Evolutionary conservation across 495 filamentous ascomycete species (phyloP), one percentile per base, ranked within the genome.

Genomic region (Wilcoxina mikolae): DNA sequence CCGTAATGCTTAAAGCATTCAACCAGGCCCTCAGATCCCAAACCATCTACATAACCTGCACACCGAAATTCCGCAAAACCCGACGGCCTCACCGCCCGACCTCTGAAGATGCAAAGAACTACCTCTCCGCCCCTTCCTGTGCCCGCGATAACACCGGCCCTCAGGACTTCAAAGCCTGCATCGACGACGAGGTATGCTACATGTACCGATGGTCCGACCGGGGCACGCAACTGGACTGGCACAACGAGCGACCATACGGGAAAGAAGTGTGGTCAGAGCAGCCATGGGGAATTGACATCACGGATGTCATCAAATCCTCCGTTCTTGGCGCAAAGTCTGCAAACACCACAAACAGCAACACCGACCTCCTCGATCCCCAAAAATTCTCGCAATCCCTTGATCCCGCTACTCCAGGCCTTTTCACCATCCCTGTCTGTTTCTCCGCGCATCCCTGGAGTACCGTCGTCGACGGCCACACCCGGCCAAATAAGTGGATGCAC

Each of bases 371-470:
- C 3, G 54, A 44, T 7, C 31, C 58, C 9, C 31, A 17, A 25
- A 29, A 38, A 10, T 22, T 23, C n/a, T 39, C 47, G 11, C 2
- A 24, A 28, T 44, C 58, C 20, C 26, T 62, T n/a, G 47, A 64
- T 4, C 12, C 56, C 45, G 35, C 54, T 26, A 50, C 59, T 20
- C 60, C 60, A 7, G 60, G 60, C 12, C 39, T 60, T 24, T 64
- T 64, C 60, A 62, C 51, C 3, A 18, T 64, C 24, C 60, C 60
- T 20, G 60, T 64, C 17, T 64, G 60, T 39, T 55, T 64, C 60
- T 51, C 51, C 15, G 54, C 42, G 2, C 35, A 60, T 45, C 54
- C 53, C 45, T 56, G 59, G 55, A 49, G 50, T 3, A 62, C 55
- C 20, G 17, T 60, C 50, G 56, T 60, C 41, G 55, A 64, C 22